Evolutionary conservation across 2,329 filamentous ascomycete species (phyloP), one percentile per base, ranked within the genome.

Genomic region (Sporothrix pallida): DNA sequence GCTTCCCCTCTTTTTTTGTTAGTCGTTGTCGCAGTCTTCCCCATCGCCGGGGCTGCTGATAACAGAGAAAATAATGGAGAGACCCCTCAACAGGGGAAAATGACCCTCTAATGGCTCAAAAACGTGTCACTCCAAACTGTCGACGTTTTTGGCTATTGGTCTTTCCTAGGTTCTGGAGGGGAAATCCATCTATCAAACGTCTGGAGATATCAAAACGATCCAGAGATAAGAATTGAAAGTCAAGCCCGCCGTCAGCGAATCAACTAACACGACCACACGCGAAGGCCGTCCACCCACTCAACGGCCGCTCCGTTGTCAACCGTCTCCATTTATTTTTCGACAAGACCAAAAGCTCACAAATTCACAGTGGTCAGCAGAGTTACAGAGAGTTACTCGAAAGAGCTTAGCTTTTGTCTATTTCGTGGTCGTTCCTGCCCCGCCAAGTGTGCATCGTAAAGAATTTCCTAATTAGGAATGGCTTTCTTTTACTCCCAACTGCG

Each of bases 381-480:
- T 68, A 68, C 44, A 15, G 44, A 31, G 20, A 67, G 20, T 50
- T 68, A 68, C 63, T 68, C 13, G 10, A 31, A 20, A 15, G 5
- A 31, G n/a, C 44, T 9, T 50, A 50, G 58, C 42, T 20, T 37
- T 46, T 2, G 37, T 10, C 23, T 26, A 1, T 26, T 26, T 26
- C 23, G 3, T 3, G 23, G 56, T 44, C 60, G 65, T 26, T 31
- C 23, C 46, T 68, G 23, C 46, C 23, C 65, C 65, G 15, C 26
- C 46, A 23, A n/a, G 10, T 52, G 62, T 23, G 15, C 4, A 2
- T 72, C 71, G 71, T 72, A 72, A 67, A 8, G 15, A 72, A 58
- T 67, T 72, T 12, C 71, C 71, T 65, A 54, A 44, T 58, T 8
- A 20, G 71, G 71, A 3, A 72, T 67, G 23, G 71, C 31, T 7